Conservation (phyloP, 2,329 filamentous ascomycete species). For the Penicillium sp. region DNA sequence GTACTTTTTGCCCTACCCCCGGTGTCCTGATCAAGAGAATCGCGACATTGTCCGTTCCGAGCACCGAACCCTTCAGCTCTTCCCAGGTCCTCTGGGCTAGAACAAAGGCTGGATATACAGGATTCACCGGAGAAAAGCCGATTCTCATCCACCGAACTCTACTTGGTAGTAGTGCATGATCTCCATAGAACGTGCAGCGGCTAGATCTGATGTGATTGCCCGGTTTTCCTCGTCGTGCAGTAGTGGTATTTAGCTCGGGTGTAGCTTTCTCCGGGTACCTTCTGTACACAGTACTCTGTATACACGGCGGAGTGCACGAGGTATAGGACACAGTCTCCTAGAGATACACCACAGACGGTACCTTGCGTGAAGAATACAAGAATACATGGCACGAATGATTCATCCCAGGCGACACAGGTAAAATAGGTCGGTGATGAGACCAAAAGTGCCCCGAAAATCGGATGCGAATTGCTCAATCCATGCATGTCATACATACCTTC, state of each 20-base stretch:
- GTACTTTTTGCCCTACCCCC: neutral
- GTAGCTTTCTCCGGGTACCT: conserved; percentile 5
- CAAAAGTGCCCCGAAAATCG: neutral
- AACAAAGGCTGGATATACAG: neutral
- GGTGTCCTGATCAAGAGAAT: conserved; percentile 6
- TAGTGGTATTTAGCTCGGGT: conserved; percentile 21
- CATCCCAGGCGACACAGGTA: conserved; percentile 12
- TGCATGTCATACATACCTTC: conserved; percentile 28
- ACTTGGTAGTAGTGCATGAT: conserved; percentile 22
- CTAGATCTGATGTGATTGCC: conserved; percentile 31
- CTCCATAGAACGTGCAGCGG: conserved; percentile 25
- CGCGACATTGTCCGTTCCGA: conserved; percentile 19
- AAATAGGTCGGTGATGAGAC: too few species aligned
- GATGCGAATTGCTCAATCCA: conserved; percentile 17
- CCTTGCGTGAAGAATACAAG: neutral
- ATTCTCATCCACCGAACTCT: conserved; percentile 16
- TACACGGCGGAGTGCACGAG: neutral
- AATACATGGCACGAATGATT: neutral
- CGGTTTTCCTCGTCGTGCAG: conserved; percentile 21
- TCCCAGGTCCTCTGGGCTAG: too few species aligned
- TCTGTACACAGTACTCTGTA: neutral
- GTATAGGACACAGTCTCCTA: too few species aligned
- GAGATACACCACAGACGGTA: conserved; percentile 1
- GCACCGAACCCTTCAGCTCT: conserved; percentile 4
- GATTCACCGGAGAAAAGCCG: conserved; percentile 24